Evolutionary conservation across 495 filamentous ascomycete species (phyloP).

Genomic region (Tuber brumale): DNA sequence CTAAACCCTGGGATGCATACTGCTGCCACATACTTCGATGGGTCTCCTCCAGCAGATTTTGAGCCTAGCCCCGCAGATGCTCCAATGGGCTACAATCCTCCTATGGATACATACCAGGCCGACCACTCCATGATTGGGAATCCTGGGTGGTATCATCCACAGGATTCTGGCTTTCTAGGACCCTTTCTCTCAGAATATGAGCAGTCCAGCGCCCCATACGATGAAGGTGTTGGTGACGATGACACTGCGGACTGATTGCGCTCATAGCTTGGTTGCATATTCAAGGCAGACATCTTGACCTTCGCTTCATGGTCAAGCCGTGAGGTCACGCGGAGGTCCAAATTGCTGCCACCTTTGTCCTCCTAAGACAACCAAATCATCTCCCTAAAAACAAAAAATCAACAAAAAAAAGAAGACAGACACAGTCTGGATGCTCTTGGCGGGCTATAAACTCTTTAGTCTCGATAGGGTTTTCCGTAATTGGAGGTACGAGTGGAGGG

Average conservation of each 20-base stretch:
- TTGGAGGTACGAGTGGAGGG: slow-evolving; percentile 16
- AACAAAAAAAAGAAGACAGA: slow-evolving; percentile 23
- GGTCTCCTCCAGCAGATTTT: slow-evolving; percentile 13
- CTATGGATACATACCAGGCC: not conserved
- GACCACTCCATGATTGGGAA: slow-evolving; percentile 2
- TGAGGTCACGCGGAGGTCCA: not conserved
- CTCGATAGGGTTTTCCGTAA: slow-evolving; percentile 19
- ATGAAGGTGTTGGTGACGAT: slow-evolving; percentile 13
- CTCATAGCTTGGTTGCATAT: slow-evolving; percentile 5
- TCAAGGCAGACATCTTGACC: slow-evolving; percentile 17
- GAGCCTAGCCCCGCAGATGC: slow-evolving; percentile 9
- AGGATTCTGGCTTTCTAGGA: not conserved
- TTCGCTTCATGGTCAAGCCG: not conserved
- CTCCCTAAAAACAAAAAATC: slow-evolving; percentile 21
- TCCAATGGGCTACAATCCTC: slow-evolving; percentile 4
- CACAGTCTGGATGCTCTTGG: slow-evolving; percentile 17
- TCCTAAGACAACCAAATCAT: slow-evolving; percentile 14
- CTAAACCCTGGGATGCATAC: slow-evolving; percentile 14
- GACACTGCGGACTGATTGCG: slow-evolving; percentile 28
- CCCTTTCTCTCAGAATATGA: slow-evolving; percentile 5
- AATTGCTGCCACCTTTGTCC: slow-evolving; percentile 11
- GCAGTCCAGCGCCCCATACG: not conserved
- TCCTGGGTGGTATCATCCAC: not conserved
- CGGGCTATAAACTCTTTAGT: slow-evolving; percentile 21
- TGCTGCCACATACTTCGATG: not conserved